Conservation (phyloP, 176 grass and related monocot genomes). For the Tuctoria greenei region DNA sequence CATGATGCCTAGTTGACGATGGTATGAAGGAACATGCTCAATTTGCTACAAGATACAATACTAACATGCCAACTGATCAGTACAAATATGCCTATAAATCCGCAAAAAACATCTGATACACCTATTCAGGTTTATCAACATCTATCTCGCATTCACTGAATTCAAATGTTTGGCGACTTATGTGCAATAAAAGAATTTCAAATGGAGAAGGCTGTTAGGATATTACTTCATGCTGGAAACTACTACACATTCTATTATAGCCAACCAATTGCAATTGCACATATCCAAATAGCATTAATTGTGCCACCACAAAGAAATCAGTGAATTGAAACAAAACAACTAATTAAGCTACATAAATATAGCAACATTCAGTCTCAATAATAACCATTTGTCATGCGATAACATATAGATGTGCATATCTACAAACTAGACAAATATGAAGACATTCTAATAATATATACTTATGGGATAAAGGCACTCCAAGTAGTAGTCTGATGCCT, state of each 20-base stretch:
- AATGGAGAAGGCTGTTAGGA: background rate
- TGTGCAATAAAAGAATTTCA: background rate
- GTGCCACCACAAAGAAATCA: background rate
- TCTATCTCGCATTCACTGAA: background rate
- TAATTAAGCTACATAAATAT: background rate
- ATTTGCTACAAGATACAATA: background rate
- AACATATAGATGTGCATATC: background rate
- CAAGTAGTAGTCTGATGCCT: background rate
- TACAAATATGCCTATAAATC: background rate
- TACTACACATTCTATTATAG: background rate
- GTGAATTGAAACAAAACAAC: background rate
- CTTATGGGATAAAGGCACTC: background rate
- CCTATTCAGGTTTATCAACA: background rate
- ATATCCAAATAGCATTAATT: background rate
- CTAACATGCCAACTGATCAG: background rate
- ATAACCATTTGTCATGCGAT: background rate
- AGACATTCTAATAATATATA: background rate
- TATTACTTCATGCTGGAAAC: background rate
- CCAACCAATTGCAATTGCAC: background rate
- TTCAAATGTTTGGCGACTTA: background rate
- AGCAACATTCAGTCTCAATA: background rate
- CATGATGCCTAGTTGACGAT: background rate
- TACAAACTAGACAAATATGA: background rate
- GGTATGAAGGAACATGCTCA: conserved; percentile 2
- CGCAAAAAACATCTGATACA: background rate